Base-by-base conservation (phyloP, 352 stramenopile genomes). In the Lagenidium sp. region DNA sequence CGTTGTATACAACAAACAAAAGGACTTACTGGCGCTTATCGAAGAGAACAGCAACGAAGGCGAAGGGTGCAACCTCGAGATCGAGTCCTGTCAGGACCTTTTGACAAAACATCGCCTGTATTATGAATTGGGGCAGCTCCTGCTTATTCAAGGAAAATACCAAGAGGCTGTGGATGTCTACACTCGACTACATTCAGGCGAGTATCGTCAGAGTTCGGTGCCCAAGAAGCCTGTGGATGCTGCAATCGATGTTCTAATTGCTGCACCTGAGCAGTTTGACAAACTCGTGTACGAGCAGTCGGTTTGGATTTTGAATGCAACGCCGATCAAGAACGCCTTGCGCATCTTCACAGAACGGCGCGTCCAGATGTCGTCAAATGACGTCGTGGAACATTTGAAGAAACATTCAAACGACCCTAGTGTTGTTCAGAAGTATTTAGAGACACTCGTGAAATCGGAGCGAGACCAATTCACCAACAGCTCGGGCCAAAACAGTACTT, bases 171-270 rank as follows among this genome's bases (percentile, higher is more conserved):
- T 95, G 19, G 89, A 97, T 30, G 65, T 96, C 16, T 92, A 88
- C 48, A 59, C 80, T 29, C 68, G 69, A 22, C 55, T 94, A 44
- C 77, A 89, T 25, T 66, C 73, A 4, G 82, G 84, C 19, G 68
- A 88, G 36, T 80, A 89, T 44, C 83, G 95, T 39, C 89, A 96
- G 39, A 86, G 72, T 0, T 83, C 67, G 13, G 61, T 94, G 13
- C 85, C 87, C 1, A 95, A 82, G 47, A 91, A 82, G 28, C 71
- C 89, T 3, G 75, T 96, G 12, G 81, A 95, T 36, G 87, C 94
- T 13, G 68, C 87, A 3, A 93, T 95, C 25, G 85, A 97, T 41
- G 76, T 90, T 18, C 62, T 97, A 10, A 65, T 96, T 3, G 57
- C 65, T 2, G 68, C 90, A 6, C 68, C 68, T 2, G 80, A 90